A percentile compares a stretch with the other conserved stretches of the same genome.
Evolutionary conservation across 345 rosid genomes (phyloP).

Genomic region (Pistacia vera): DNA sequence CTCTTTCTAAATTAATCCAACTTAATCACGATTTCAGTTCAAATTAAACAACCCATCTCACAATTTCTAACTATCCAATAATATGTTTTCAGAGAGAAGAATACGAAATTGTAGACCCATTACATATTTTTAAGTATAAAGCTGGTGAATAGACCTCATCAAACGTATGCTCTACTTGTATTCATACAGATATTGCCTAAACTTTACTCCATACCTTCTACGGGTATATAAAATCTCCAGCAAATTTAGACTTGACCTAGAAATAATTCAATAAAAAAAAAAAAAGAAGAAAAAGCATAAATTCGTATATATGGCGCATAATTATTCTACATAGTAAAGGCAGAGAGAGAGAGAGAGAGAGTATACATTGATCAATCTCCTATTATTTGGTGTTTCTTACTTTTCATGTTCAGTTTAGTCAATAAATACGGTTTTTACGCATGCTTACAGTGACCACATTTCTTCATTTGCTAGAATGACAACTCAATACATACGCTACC

Average conservation of each 20-base stretch:
- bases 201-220: constrained; percentile 50
- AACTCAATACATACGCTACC: no score
- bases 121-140: not conserved
- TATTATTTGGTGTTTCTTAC: not conserved
- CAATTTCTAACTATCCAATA: not conserved
- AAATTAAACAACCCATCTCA: no score
- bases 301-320: not conserved
- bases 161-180: constrained; percentile 32
- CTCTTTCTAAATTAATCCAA: not conserved
- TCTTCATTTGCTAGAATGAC: no score
- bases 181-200: constrained; percentile 32
- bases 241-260: constrained; percentile 14
- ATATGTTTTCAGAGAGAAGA: not conserved
- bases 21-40: not conserved
- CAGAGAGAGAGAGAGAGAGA: not conserved
- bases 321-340: not conserved
- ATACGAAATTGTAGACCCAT: not conserved
- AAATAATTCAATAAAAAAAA: constrained; percentile 5
- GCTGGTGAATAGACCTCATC: constrained; percentile 20
- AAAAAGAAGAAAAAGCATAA: not conserved
- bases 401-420: no score
- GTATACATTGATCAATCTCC: not conserved
- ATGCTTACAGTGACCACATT: no score
- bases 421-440: no score
- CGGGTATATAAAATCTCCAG: constrained; percentile 9